Conservation (phyloP, 2,329 filamentous ascomycete species). For the Sporothrix globosa region DNA sequence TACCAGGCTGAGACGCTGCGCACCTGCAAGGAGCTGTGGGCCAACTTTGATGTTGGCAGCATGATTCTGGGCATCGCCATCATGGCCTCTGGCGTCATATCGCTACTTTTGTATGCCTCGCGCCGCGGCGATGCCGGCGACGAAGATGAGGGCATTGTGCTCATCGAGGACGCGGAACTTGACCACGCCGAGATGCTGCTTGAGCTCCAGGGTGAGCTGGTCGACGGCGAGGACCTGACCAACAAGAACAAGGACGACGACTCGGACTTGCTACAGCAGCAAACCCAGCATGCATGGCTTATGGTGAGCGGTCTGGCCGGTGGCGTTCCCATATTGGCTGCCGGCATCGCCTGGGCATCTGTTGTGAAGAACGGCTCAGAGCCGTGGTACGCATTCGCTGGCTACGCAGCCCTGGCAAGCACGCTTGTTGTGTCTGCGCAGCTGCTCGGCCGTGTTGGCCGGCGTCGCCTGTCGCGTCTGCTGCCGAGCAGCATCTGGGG, state of each 20-base stretch:
- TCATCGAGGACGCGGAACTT: conserved; percentile 60
- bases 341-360: conserved; percentile 23
- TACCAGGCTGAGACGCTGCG: conserved; percentile 80
- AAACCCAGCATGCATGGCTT: conserved; percentile 47
- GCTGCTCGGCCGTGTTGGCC: conserved; percentile 49
- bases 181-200: conserved; percentile 63
- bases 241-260: conserved; percentile 57
- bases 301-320: conserved; percentile 46
- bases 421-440: conserved; percentile 47
- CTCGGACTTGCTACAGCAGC: conserved; percentile 58
- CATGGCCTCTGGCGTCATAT: conserved; percentile 66
- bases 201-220: conserved; percentile 50
- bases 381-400: conserved; percentile 47
- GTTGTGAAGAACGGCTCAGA: conserved; percentile 35
- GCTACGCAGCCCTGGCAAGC: conserved; percentile 52
- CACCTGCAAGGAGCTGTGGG: conserved; percentile 85
- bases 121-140: conserved; percentile 55
- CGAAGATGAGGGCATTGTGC: conserved; percentile 33
- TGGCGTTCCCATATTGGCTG: conserved; percentile 38
- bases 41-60: conserved; percentile 82
- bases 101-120: conserved; percentile 74
- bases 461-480: conserved; percentile 51
- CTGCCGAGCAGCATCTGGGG: conserved; percentile 81
- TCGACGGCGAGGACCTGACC: neutral
- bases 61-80: conserved; percentile 81